Evolutionary conservation across 176 grass and related monocot genomes (phyloP).

Genomic region (Bromus sterilis): DNA sequence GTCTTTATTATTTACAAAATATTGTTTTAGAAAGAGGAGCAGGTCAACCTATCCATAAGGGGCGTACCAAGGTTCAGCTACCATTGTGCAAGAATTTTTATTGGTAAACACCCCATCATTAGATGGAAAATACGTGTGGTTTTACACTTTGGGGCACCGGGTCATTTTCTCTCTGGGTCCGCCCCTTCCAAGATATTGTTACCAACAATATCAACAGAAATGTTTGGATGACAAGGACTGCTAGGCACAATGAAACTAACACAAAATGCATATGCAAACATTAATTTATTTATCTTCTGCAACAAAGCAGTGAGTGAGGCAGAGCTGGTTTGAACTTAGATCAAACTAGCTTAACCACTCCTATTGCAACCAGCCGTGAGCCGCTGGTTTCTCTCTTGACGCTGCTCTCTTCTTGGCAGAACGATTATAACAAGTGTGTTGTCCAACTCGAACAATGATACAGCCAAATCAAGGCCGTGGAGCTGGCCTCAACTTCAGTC

Average conservation of each 20-base stretch:
- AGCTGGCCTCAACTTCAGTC: not conserved
- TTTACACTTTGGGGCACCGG: not conserved
- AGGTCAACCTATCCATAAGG: constrained; percentile 15
- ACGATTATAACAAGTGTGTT: not conserved
- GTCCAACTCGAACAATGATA: not conserved
- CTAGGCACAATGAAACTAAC: not conserved
- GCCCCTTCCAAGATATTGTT: not conserved
- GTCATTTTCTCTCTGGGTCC: not conserved
- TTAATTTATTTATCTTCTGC: not conserved
- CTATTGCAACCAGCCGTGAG: not conserved
- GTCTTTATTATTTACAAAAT: not conserved
- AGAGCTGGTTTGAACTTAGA: not conserved
- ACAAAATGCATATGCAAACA: constrained; percentile 9
- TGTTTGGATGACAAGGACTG: not conserved
- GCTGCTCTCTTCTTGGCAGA: not conserved
- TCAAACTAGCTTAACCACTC: not conserved
- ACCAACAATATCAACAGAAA: not conserved
- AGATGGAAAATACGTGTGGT: not conserved
- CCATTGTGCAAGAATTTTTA: not conserved
- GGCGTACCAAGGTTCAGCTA: not conserved
- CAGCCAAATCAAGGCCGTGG: not conserved
- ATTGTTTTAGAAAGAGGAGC: not conserved
- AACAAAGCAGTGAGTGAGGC: not conserved
- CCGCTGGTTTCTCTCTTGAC: not conserved
- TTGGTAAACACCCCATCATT: not conserved